Evolutionary conservation across 805 yeast species (phyloP).

Genomic region (Scheffersomyces stipitis): DNA sequence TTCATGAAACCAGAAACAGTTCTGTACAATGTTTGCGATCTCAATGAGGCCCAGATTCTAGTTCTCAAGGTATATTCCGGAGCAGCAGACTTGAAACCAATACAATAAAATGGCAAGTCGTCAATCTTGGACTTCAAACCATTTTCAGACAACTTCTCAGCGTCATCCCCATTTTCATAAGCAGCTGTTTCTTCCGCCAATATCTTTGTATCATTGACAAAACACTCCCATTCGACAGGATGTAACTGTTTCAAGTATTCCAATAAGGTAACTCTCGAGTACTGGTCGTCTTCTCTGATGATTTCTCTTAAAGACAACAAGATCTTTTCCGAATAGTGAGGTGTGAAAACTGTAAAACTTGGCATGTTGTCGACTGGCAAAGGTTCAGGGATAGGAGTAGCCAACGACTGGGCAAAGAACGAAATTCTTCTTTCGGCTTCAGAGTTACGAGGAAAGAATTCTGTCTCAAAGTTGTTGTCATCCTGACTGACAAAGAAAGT

Average conservation of each 20-base stretch:
- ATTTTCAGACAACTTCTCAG: conserved; percentile 49
- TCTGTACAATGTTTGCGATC: conserved; percentile 95
- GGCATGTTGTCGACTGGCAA: conserved; percentile 99
- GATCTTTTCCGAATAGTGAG: conserved; percentile 95
- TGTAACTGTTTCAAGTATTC: conserved; percentile 94
- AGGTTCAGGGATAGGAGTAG: conserved; percentile 99
- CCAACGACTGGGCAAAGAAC: conserved; percentile 97
- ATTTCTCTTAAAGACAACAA: conserved; percentile 91
- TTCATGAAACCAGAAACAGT: conserved; percentile 99
- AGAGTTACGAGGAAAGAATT: conserved; percentile 93
- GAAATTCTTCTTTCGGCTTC: conserved; percentile 99
- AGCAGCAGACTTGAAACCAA: conserved; percentile 96
- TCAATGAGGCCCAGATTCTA: conserved; percentile 96
- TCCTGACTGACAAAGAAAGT: conserved; percentile 98
- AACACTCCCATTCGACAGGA: conserved; percentile 97
- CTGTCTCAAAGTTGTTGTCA: conserved; percentile 91
- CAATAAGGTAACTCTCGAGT: conserved; percentile 87
- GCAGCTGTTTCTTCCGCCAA: conserved; percentile 93
- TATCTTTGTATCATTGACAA: conserved; percentile 93
- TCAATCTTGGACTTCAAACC: conserved; percentile 80
- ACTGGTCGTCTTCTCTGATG: conserved; percentile 95
- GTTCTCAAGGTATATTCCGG: conserved; percentile 96
- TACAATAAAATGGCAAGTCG: conserved; percentile 91
- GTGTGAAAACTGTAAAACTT: conserved; percentile 93
- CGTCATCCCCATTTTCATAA: conserved; percentile 55